Base-by-base conservation (phyloP, 345 rosid species). In the Populus deltoides region DNA sequence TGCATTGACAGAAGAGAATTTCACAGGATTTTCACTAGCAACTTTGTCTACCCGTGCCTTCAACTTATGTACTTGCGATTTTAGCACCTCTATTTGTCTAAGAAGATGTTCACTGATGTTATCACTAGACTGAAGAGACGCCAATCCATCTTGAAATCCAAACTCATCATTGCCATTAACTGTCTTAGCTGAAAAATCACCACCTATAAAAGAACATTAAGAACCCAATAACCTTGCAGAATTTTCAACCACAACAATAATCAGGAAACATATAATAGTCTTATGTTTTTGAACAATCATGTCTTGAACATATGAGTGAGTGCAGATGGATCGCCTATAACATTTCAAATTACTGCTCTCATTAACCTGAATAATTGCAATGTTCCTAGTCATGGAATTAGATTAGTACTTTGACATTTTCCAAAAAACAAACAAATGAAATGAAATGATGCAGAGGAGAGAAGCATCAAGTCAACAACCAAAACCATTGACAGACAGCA, bases 41-140 rank as follows among this genome's bases (percentile, higher is more conserved):
- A 92, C 86, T 81, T 88, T 90, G 69, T 92, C 97, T 17, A 90
- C 79, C 25, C 92, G 88, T 36, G 76, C 79, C 88, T 85, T 92
- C 86, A 90, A 79, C 75, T 78, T 85, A 47, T 69, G 81, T 29
- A 85, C 84, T 80, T 84, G 87, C 2, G 85, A 85, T 68, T 84
- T 86, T 8, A 86, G 80, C 57, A 75, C 73, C 82, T 91, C 97
- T 79, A 91, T 87, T 88, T 90, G 91, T 61, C 75, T 61, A 75
- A 96, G 91, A 65, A 88, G 84, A 73, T 88, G 87, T 80, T 87
- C 97, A 80, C 80, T 73, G 73, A 78, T 81, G 16, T 72, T 90
- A 83, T 86, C 88, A 15, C 81, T 85, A 75, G 90, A 84, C 76
- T 89, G 89, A 53, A 86, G 84, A 62, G 79, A 73, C 12, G 83